A percentile compares a stretch with the other conserved stretches of the same genome.
phyloP scores from a whole-genome alignment of 768 basidiomycete genomes.

The Hypholoma fasciculare region DNA sequence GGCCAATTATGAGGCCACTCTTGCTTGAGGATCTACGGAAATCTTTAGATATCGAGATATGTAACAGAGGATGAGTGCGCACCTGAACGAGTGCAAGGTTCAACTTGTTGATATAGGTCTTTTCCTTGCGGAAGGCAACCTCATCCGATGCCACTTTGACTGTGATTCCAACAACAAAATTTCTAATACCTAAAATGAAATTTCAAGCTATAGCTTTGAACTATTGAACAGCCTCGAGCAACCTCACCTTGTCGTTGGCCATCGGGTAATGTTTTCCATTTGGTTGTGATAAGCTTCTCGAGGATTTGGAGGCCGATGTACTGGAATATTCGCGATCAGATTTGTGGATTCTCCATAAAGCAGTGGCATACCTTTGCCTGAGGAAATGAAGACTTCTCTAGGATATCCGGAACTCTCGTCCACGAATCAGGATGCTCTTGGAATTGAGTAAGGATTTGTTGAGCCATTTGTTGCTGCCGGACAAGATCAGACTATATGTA shows the following conservation, averaged over 20 bases:
- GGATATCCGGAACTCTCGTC: constrained; percentile 94
- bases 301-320: constrained; percentile 97
- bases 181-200: constrained; percentile 74
- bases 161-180: constrained; percentile 92
- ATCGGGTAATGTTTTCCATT: constrained; percentile 95
- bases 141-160: constrained; percentile 96
- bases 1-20: constrained; percentile 99
- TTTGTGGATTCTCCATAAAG: not conserved
- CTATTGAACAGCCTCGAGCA: not conserved
- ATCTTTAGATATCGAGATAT: constrained; percentile 1
- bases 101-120: constrained; percentile 93
- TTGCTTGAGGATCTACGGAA: constrained; percentile 89
- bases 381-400: constrained; percentile 80
- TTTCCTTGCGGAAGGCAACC: constrained; percentile 83
- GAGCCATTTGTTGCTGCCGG: constrained; percentile 88
- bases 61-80: constrained; percentile 16
- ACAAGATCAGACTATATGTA: constrained; percentile 25
- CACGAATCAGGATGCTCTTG: constrained; percentile 96
- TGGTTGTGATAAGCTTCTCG: constrained; percentile 90
- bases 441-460: constrained; percentile 92
- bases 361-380: constrained; percentile 72
- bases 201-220: not conserved
- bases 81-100: constrained; percentile 96
- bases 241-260: constrained; percentile 84
- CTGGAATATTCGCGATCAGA: constrained; percentile 39